A percentile compares a stretch with the other conserved stretches of the same genome.
phyloP scores from a whole-genome alignment of 1,139 yeast species.

The Saccharomyces hybrid region DNA sequence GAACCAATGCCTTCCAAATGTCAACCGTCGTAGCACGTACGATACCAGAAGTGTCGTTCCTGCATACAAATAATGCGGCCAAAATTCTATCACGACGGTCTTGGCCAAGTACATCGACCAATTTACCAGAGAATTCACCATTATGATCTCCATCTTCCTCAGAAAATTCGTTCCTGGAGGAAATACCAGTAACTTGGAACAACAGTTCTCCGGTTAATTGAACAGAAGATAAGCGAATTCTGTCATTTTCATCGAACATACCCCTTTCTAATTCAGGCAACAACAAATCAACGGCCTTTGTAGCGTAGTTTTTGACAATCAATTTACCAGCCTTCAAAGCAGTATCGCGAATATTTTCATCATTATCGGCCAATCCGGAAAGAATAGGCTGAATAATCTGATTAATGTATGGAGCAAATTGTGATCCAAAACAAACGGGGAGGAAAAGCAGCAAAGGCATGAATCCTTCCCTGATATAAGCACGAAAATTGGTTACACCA shows the following conservation, averaged over 20 bases:
- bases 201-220: conserved; percentile 95
- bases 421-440: conserved; percentile 92
- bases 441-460: conserved; percentile 83
- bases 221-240: conserved; percentile 89
- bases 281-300: conserved; percentile 84
- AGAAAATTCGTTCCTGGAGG: conserved; percentile 49
- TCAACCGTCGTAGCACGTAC: conserved; percentile 91
- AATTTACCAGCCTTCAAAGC: conserved; percentile 90
- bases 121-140: conserved; percentile 56
- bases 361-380: conserved; percentile 82
- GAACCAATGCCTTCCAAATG: conserved; percentile 94
- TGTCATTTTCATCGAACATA: conserved; percentile 69
- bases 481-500: conserved; percentile 59
- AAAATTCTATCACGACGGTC: conserved; percentile 84
- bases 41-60: conserved; percentile 81
- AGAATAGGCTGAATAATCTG: conserved; percentile 85
- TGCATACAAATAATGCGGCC: conserved; percentile 80
- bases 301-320: conserved; percentile 85
- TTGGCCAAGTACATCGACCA: conserved; percentile 73
- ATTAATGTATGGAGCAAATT: conserved; percentile 81
- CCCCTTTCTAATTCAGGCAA: conserved; percentile 93
- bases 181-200: conserved; percentile 90
- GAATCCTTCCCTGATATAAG: conserved; percentile 82
- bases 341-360: conserved; percentile 81
- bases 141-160: conserved; percentile 55